phyloP scores from a whole-genome alignment of 108 stramenopile genomes.

The Discostella pseudostelligera region DNA sequence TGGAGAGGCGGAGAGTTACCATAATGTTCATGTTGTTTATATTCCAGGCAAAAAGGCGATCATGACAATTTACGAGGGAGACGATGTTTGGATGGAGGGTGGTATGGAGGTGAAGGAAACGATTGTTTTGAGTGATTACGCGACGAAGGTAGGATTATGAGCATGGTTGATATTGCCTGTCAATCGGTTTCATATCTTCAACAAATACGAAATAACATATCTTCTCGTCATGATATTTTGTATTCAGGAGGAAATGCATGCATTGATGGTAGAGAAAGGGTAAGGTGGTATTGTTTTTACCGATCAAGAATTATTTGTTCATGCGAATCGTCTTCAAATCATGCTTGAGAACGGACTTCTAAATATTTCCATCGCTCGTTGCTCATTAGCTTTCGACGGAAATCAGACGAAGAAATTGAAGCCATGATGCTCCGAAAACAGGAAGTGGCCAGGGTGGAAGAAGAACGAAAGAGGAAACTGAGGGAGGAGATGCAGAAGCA shows the following conservation, averaged over 20 bases:
- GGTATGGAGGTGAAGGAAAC: constrained; percentile 38
- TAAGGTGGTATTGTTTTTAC: constrained; percentile 19
- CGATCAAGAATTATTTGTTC: no score
- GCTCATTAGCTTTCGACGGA: constrained; percentile 12
- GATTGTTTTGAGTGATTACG: constrained; percentile 52
- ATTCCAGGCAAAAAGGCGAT: constrained; percentile 32
- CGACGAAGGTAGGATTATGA: constrained; percentile 40
- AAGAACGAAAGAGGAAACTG: not conserved
- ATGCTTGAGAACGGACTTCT: no score
- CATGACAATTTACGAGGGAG: constrained; percentile 46
- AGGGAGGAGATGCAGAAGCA: constrained; percentile 1
- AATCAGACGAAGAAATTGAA: constrained; percentile 9
- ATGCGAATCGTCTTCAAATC: no score
- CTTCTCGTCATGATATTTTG: not conserved
- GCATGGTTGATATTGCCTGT: not conserved
- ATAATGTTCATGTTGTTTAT: constrained; percentile 35
- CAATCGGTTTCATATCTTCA: not conserved
- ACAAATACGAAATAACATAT: not conserved
- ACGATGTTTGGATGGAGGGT: constrained; percentile 11
- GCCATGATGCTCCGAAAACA: constrained; percentile 11
- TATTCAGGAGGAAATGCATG: constrained; percentile 57
- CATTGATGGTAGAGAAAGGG: constrained; percentile 61
- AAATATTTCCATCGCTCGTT: no score
- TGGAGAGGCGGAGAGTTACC: constrained; percentile 32
- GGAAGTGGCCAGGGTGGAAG: constrained; percentile 3